A percentile compares a stretch with the other conserved stretches of the same genome.
phyloP scores from a whole-genome alignment of 305 asterid species.

The Fraxinus floribunda region DNA sequence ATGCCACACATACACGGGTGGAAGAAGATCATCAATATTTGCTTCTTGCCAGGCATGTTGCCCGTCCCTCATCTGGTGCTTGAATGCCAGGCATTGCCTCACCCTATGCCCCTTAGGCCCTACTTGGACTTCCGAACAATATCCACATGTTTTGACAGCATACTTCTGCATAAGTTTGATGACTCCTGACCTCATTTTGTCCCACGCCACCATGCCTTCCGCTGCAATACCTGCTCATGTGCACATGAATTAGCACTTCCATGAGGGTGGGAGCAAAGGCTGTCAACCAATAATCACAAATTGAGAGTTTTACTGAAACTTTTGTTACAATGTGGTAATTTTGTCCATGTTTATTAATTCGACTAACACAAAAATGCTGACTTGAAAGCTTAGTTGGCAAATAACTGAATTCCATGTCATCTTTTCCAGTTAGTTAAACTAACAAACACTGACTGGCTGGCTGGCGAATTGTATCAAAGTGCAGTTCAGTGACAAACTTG shows the following conservation, averaged over 20 bases:
- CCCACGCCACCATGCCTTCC: constrained; percentile 56
- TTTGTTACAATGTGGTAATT: background rate
- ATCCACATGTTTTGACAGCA: constrained; percentile 60
- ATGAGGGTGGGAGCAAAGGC: too few species aligned
- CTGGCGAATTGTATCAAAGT: background rate
- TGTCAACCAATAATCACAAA: background rate
- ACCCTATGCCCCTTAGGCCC: constrained; percentile 79
- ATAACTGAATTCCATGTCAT: background rate
- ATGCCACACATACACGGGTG: constrained; percentile 69
- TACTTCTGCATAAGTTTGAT: constrained; percentile 48
- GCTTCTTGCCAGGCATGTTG: constrained; percentile 87
- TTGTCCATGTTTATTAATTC: background rate
- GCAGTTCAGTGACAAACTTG: background rate
- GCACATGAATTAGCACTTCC: background rate
- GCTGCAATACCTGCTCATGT: constrained; percentile 45
- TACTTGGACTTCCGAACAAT: constrained; percentile 71
- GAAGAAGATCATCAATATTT: constrained; percentile 51
- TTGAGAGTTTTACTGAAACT: background rate
- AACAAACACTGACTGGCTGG: background rate
- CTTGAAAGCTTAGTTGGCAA: background rate
- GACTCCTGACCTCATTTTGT: constrained; percentile 42
- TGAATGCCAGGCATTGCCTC: constrained; percentile 73
- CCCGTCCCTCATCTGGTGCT: constrained; percentile 84
- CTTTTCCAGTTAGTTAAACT: background rate
- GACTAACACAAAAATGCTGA: background rate